Evolutionary conservation across 805 yeast genomes (phyloP), one percentile per base, ranked within the genome.

Genomic region (Suhomyces tanzawaensis): DNA sequence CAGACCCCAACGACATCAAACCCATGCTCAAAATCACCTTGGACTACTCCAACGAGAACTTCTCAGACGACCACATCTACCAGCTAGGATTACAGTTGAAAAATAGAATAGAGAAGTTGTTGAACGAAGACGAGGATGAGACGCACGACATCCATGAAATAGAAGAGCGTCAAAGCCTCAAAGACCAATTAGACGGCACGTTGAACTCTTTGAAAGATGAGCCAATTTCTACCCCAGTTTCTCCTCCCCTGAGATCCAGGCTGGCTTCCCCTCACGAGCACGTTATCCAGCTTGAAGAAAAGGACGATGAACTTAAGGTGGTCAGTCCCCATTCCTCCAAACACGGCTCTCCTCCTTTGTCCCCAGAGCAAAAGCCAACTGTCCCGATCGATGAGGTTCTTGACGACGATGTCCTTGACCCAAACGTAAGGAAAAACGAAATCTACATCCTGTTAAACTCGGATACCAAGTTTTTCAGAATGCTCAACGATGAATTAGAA

Each of bases 401-500:
- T 22, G 46, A 26, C 34, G 34, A 34, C 17, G 29, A 37, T 4
- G 18, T 6, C 9, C 26, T 33, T 6, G 38, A 35, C 13, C 22
- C 24, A 11, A 24, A 24, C 6, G 27, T 24, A 8, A 24, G 53
- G 34, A 52, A 51, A 32, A 60, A 56, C 43, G 74, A 62, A 47
- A 58, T 66, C n/a, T 55, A 53, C 39, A 63, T 81, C 29, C 62
- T 65, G 45, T 55, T 77, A 22, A 69, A 72, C 37, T 75, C 81
- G 4, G 87, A 82, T 59, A 58, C 75, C 6, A 73, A 71, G 45
- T 81, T 82, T 51, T 82, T 82, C 57, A 70, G 68, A 39, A 77
- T 74, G 65, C 64, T 81, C 26, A 70, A 76, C 40, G 65, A 69
- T 31, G 86, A 81, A 56, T 57, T 81, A 31, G 66, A 69, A 19